phyloP scores from a whole-genome alignment of 2,329 filamentous ascomycete species.

The Penicillium decumbens region DNA sequence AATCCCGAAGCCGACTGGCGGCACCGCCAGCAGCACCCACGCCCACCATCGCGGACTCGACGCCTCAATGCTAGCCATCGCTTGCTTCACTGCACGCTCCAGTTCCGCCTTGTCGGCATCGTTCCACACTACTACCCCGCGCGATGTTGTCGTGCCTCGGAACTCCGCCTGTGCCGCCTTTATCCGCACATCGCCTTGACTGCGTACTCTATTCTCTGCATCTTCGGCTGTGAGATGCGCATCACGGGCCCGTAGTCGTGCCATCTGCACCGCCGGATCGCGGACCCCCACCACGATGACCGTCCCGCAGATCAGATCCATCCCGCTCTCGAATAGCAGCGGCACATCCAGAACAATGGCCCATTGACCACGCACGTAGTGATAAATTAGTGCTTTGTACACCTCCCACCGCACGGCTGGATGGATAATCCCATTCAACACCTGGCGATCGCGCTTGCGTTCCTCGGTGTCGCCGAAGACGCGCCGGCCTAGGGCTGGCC shows the following conservation, averaged over 20 bases:
- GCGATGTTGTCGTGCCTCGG: constrained; percentile 50
- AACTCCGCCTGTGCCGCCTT: constrained; percentile 74
- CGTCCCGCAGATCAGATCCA: constrained; percentile 79
- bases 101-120: constrained; percentile 70
- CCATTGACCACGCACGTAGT: constrained; percentile 73
- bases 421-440: constrained; percentile 87
- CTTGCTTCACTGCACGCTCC: constrained; percentile 59
- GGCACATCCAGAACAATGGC: constrained; percentile 91
- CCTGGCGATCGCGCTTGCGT: constrained; percentile 63
- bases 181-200: constrained; percentile 77
- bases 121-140: constrained; percentile 85
- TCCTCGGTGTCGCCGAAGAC: constrained; percentile 80
- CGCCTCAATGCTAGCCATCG: constrained; percentile 59
- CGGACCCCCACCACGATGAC: constrained; percentile 82
- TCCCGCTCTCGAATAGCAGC: constrained; percentile 79
- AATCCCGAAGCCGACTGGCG: constrained; percentile 66
- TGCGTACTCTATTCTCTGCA: constrained; percentile 76
- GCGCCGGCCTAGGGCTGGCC: constrained; percentile 74
- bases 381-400: constrained; percentile 66
- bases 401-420: constrained; percentile 82
- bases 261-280: constrained; percentile 77
- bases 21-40: constrained; percentile 62
- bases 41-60: constrained; percentile 79
- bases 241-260: constrained; percentile 69
- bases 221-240: constrained; percentile 75